Evolutionary conservation across 2,329 filamentous ascomycete species (phyloP).

Genomic region (Pseudocercospora pini-densiflorae): DNA sequence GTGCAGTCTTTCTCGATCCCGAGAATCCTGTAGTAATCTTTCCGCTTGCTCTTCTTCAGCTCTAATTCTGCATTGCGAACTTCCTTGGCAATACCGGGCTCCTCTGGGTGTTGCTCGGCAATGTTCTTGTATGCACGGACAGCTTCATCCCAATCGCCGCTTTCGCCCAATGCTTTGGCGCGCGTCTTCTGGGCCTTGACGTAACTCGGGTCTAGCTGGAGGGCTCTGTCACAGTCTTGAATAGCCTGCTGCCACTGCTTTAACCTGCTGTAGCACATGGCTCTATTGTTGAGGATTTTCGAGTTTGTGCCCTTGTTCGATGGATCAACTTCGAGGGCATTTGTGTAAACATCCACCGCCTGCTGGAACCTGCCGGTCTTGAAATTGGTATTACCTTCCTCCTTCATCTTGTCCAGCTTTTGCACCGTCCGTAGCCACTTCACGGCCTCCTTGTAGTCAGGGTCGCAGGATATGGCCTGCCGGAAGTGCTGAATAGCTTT

Average conservation of each 20-base stretch:
- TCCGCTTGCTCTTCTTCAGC: constrained; percentile 95
- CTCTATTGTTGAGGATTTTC: constrained; percentile 92
- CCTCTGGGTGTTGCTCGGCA: constrained; percentile 79
- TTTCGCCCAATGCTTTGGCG: constrained; percentile 83
- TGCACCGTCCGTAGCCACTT: constrained; percentile 89
- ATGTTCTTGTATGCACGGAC: constrained; percentile 87
- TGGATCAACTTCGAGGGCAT: constrained; percentile 84
- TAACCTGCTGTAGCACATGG: constrained; percentile 79
- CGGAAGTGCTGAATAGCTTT: constrained; percentile 93
- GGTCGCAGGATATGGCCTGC: constrained; percentile 86
- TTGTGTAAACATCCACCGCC: constrained; percentile 82
- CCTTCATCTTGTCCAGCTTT: constrained; percentile 90
- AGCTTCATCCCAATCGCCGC: constrained; percentile 90
- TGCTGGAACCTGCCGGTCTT: constrained; percentile 79
- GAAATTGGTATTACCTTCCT: constrained; percentile 89
- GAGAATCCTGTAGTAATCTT: constrained; percentile 99
- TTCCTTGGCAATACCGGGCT: constrained; percentile 80
- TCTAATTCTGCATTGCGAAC: constrained; percentile 90
- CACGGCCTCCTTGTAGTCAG: constrained; percentile 85
- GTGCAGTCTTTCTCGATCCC: constrained; percentile 83
- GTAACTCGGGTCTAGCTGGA: constrained; percentile 82
- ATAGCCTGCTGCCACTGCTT: constrained; percentile 85
- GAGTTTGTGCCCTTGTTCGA: constrained; percentile 90
- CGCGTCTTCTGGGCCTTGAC: constrained; percentile 91
- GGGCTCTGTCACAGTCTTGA: constrained; percentile 81